Conservation (phyloP, 306 rosid species). For the Quercus parvula region DNA sequence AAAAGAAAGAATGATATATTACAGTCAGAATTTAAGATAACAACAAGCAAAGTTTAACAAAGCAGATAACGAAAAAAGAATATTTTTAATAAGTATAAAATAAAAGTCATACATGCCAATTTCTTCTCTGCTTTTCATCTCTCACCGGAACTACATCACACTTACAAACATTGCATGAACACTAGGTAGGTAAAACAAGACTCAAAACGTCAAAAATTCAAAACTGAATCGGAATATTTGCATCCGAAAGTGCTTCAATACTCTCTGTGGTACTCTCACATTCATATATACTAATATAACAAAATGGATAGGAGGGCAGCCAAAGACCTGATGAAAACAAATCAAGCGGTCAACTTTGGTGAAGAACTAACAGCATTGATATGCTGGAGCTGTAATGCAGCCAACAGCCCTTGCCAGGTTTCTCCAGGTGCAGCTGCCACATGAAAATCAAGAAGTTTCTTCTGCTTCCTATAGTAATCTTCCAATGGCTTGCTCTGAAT, state of each 20-base stretch:
- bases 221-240: slow-evolving; percentile 23
- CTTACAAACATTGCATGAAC: background rate
- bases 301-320: slow-evolving; percentile 16
- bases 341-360: slow-evolving; percentile 83
- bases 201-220: slow-evolving; percentile 6
- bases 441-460: slow-evolving; percentile 60
- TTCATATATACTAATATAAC: slow-evolving; percentile 56
- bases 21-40: background rate
- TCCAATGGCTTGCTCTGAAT: slow-evolving; percentile 29
- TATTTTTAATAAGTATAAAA: background rate
- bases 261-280: slow-evolving; percentile 43
- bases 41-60: background rate
- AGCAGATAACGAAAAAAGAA: background rate
- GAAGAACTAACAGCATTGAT: slow-evolving; percentile 56
- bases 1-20: background rate
- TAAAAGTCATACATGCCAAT: slow-evolving; percentile 23
- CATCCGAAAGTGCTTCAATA: slow-evolving; percentile 28
- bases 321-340: slow-evolving; percentile 5
- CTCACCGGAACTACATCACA: slow-evolving; percentile 28
- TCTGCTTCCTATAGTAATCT: slow-evolving; percentile 60
- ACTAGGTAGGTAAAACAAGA: background rate
- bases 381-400: slow-evolving; percentile 83
- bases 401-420: slow-evolving; percentile 78
- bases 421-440: slow-evolving; percentile 62
- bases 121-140: slow-evolving; percentile 16